A percentile compares a stretch with the other conserved stretches of the same genome.
These are phyloP conservation scores for Penicillium sp. DNA, from an alignment of 2,329 filamentous ascomycete species.

Conservation along the genomic window DNA sequence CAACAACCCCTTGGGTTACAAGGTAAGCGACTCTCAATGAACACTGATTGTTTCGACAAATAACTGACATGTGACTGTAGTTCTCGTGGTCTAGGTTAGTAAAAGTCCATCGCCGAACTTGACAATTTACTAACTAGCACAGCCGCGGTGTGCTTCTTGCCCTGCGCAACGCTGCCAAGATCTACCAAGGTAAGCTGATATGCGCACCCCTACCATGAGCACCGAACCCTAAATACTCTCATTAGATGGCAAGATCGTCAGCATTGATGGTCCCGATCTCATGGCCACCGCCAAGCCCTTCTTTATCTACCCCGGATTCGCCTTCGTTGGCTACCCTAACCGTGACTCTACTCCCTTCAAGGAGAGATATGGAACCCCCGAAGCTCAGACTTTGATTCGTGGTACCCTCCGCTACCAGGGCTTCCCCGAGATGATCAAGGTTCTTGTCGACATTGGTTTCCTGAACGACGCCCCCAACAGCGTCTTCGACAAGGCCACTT, in stretches of 20 bases:
- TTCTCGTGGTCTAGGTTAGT: conserved; percentile 68
- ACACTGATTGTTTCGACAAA: background rate
- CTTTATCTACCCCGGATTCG: conserved; percentile 83
- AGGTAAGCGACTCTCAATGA: conserved; percentile 38
- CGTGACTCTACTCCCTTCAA: conserved; percentile 83
- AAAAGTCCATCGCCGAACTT: conserved; percentile 36
- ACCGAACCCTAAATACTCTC: background rate
- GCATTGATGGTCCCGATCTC: conserved; percentile 65
- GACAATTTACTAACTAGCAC: conserved; percentile 1
- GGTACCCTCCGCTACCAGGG: conserved; percentile 84
- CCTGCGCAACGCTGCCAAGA: conserved; percentile 79
- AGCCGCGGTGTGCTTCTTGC: conserved; percentile 80
- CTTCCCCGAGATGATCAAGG: conserved; percentile 86
- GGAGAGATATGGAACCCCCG: conserved; percentile 87
- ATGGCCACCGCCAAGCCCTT: conserved; percentile 90
- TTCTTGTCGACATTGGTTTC: conserved; percentile 87
- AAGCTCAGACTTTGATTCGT: conserved; percentile 81
- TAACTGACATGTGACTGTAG: conserved; percentile 15
- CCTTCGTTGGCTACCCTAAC: conserved; percentile 92
- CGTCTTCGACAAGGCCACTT: conserved; percentile 63
- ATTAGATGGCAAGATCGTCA: conserved; percentile 63
- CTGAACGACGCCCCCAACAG: conserved; percentile 67
- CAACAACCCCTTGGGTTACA: conserved; percentile 90
- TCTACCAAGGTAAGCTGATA: conserved; percentile 60
- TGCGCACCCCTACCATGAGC: background rate